phyloP scores from a whole-genome alignment of 2,329 filamentous ascomycete species.

The Raffaelea arxii region DNA sequence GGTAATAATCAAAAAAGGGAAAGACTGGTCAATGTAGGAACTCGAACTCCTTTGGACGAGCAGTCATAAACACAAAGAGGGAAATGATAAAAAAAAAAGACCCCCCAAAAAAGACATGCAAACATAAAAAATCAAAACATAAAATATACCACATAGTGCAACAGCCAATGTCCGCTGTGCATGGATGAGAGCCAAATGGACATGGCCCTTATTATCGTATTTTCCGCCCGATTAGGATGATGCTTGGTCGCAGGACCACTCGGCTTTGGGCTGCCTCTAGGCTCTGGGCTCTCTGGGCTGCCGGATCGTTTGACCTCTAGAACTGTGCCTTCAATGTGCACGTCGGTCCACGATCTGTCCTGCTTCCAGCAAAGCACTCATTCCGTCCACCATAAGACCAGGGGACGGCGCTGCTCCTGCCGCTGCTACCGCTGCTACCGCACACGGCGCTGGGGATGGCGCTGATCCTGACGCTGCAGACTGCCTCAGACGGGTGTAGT shows the following conservation, averaged over 20 bases:
- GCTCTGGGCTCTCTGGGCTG: too few species aligned
- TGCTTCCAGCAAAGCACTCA: constrained; percentile 48
- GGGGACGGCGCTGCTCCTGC: constrained; percentile 1
- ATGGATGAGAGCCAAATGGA: too few species aligned
- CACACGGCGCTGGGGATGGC: neutral
- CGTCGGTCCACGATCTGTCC: constrained; percentile 48
- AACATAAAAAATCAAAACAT: neutral
- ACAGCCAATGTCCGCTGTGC: neutral
- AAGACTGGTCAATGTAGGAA: too few species aligned
- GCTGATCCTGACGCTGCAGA: neutral
- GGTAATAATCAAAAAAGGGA: too few species aligned
- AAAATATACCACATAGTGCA: neutral
- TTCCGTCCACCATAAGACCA: constrained; percentile 37
- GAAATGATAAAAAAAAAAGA: neutral
- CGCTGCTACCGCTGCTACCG: neutral
- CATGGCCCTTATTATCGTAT: too few species aligned
- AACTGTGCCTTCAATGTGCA: too few species aligned
- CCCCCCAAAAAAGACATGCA: neutral
- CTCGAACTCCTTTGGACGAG: too few species aligned
- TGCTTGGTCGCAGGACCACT: too few species aligned
- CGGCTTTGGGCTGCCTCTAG: too few species aligned
- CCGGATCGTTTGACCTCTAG: too few species aligned
- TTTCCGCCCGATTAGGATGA: too few species aligned
- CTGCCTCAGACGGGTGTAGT: neutral
- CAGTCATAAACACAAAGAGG: too few species aligned